phyloP scores from a whole-genome alignment of 2,329 filamentous ascomycete species.

The Hymenoscyphus fructigenus region DNA sequence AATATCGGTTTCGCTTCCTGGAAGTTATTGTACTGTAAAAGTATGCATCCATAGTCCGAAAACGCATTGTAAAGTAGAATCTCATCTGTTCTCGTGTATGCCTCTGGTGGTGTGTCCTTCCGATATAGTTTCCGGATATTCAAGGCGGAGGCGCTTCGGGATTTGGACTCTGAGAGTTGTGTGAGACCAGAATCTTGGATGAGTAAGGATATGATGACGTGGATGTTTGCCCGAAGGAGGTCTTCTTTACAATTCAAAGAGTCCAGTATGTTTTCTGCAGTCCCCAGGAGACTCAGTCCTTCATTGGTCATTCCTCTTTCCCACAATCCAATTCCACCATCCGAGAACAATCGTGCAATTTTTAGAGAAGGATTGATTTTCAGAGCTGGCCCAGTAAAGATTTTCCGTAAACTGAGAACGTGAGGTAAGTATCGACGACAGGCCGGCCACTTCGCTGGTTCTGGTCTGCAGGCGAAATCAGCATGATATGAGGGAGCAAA shows the following conservation, averaged over 20 bases:
- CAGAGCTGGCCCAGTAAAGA: background rate
- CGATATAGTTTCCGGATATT: background rate
- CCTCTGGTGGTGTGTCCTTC: background rate
- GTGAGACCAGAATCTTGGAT: background rate
- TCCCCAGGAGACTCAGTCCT: background rate
- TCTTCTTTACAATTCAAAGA: background rate
- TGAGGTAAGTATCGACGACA: constrained; percentile 11
- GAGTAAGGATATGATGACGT: background rate
- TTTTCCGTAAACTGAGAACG: constrained; percentile 7
- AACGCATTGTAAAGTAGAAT: background rate
- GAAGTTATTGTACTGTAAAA: constrained; percentile 26
- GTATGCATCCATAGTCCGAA: constrained; percentile 15
- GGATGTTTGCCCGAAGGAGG: background rate
- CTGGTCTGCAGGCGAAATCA: constrained; percentile 5
- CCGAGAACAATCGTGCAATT: background rate
- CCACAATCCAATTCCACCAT: background rate
- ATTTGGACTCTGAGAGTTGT: background rate
- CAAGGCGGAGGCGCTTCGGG: background rate
- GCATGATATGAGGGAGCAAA: no score
- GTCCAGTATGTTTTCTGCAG: background rate
- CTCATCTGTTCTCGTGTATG: background rate
- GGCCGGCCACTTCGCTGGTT: constrained; percentile 7
- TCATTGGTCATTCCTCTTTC: background rate
- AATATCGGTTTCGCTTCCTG: constrained; percentile 22
- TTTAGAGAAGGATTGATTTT: background rate